Conservation (phyloP, 192 early-diverging fungal genomes). For the Mortierella hygrophila region DNA sequence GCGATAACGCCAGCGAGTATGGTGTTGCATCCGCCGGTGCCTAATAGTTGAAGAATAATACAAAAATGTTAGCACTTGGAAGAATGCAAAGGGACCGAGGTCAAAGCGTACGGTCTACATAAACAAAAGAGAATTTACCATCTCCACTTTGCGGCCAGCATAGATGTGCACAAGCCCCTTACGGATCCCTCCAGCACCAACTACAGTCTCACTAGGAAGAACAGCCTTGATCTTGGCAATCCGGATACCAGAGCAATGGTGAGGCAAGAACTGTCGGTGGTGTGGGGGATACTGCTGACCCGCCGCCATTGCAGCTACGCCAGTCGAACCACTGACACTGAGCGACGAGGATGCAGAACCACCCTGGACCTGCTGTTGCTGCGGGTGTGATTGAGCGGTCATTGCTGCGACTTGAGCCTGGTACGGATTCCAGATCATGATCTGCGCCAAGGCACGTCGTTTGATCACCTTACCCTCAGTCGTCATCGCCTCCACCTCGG, state of each 20-base stretch:
- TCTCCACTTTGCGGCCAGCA: slow-evolving; percentile 52
- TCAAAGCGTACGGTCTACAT: neutral
- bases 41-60: neutral
- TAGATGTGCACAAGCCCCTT: slow-evolving; percentile 62
- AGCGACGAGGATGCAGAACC: slow-evolving; percentile 6
- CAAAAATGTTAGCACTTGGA: neutral
- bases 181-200: slow-evolving; percentile 23
- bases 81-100: neutral
- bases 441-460: slow-evolving; percentile 37
- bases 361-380: slow-evolving; percentile 10
- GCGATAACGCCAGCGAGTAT: slow-evolving; percentile 55
- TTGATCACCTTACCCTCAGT: slow-evolving; percentile 35
- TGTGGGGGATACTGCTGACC: neutral
- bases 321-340: neutral
- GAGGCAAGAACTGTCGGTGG: slow-evolving; percentile 6
- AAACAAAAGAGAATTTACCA: slow-evolving; percentile 18
- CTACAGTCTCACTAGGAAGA: slow-evolving; percentile 50
- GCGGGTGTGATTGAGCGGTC: neutral
- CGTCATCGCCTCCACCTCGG: slow-evolving; percentile 48
- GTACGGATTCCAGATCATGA: slow-evolving; percentile 54
- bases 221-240: slow-evolving; percentile 67
- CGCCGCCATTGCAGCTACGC: neutral
- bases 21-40: slow-evolving; percentile 38
- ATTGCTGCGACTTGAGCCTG: neutral
- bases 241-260: slow-evolving; percentile 38